Evolutionary conservation across 208 protist genomes (phyloP).

Genomic region (Jaenimonas drosophilae): DNA sequence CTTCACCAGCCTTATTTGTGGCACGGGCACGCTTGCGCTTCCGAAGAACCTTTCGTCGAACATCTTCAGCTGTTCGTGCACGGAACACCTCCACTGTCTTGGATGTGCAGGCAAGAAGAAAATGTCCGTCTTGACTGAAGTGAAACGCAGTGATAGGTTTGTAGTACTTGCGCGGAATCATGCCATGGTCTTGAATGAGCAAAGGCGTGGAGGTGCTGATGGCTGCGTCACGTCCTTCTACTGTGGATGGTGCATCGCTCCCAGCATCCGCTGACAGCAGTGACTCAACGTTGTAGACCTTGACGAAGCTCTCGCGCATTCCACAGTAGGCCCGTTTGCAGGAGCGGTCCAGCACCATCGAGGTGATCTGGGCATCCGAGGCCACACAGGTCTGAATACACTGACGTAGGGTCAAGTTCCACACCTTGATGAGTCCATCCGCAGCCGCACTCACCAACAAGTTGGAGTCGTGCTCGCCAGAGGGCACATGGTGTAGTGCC

Average conservation of each 20-base stretch:
- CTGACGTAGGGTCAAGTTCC: slow-evolving; percentile 66
- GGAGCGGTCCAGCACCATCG: slow-evolving; percentile 46
- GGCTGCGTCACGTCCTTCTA: slow-evolving; percentile 4
- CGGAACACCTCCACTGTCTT: slow-evolving; percentile 83
- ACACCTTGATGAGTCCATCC: slow-evolving; percentile 86
- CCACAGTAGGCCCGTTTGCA: slow-evolving; percentile 75
- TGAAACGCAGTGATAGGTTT: slow-evolving; percentile 65
- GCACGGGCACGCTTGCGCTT: slow-evolving; percentile 57
- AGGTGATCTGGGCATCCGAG: slow-evolving; percentile 70
- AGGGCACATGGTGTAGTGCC: slow-evolving; percentile 44
- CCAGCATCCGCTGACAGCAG: slow-evolving; percentile 7
- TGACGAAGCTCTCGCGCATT: slow-evolving; percentile 74
- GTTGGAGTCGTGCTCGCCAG: not conserved
- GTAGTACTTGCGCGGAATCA: slow-evolving; percentile 60
- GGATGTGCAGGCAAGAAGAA: slow-evolving; percentile 70
- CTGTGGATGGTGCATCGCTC: not conserved
- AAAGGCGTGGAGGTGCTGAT: not conserved
- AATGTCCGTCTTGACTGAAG: slow-evolving; percentile 58
- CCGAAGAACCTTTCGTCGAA: slow-evolving; percentile 55
- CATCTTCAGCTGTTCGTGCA: slow-evolving; percentile 52
- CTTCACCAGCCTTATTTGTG: slow-evolving; percentile 1
- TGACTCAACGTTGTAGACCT: slow-evolving; percentile 73
- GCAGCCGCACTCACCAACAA: slow-evolving; percentile 58
- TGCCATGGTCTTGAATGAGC: slow-evolving; percentile 53
- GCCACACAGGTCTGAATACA: slow-evolving; percentile 84